Conservation (phyloP, 2,329 filamentous ascomycete species). For the Curvularia sp. region DNA sequence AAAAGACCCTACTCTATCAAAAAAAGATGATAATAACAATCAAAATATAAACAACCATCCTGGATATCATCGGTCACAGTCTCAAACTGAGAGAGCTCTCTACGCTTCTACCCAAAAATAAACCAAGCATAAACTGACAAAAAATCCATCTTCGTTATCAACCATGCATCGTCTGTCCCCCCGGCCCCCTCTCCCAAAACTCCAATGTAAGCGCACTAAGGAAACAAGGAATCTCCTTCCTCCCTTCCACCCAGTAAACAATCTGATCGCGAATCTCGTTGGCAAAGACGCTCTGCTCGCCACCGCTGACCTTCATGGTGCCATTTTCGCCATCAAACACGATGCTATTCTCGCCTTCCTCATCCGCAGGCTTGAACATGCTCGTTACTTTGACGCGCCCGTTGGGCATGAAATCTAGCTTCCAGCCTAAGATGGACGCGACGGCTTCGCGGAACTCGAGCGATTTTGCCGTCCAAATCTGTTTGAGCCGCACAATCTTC, state of each 20-base stretch:
- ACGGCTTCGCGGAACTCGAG: constrained; percentile 96
- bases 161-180: constrained; percentile 32
- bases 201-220: constrained; percentile 89
- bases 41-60: background rate
- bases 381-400: constrained; percentile 92
- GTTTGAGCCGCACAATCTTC: constrained; percentile 82
- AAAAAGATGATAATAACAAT: background rate
- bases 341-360: constrained; percentile 66
- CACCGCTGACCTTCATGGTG: constrained; percentile 97
- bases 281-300: constrained; percentile 85
- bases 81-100: background rate
- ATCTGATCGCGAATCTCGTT: constrained; percentile 84
- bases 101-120: too few species aligned
- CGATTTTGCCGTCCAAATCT: constrained; percentile 90
- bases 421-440: constrained; percentile 90
- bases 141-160: background rate
- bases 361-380: constrained; percentile 76
- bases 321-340: constrained; percentile 93
- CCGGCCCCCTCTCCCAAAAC: constrained; percentile 76
- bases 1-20: background rate
- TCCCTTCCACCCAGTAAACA: constrained; percentile 93
- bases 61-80: background rate
- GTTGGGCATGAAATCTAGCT: constrained; percentile 95
- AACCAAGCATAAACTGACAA: background rate
- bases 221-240: constrained; percentile 93